A percentile compares a stretch with the other conserved stretches of the same genome.
These are phyloP conservation scores for Cladosporium sp. DNA, from an alignment of 2,329 filamentous ascomycete genomes.

Conservation along the genomic window DNA sequence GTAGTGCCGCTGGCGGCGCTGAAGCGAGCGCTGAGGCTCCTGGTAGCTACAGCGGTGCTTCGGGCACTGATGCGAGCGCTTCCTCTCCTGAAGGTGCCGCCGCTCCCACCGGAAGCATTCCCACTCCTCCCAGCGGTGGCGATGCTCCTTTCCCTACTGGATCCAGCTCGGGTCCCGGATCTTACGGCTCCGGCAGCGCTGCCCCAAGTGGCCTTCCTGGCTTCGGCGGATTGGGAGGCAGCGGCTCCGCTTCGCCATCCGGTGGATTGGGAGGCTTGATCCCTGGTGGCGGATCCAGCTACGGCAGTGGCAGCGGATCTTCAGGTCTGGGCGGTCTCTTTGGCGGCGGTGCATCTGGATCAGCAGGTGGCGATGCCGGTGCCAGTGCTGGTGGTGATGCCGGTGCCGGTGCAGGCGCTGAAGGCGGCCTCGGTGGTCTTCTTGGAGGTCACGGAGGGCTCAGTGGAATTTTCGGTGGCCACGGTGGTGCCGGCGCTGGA, in stretches of 20 bases:
- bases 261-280: not conserved
- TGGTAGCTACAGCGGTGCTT: not conserved
- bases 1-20: slow-evolving; percentile 2
- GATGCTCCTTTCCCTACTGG: slow-evolving; percentile 9
- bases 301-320: not conserved
- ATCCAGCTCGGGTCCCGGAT: not conserved
- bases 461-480: not conserved
- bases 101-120: slow-evolving; percentile 10
- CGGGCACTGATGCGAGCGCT: not conserved
- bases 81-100: slow-evolving; percentile 14
- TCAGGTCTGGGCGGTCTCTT: not conserved
- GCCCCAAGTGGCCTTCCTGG: not conserved
- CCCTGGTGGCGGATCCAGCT: not conserved
- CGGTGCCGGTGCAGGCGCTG: too few species aligned
- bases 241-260: not conserved
- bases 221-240: not conserved
- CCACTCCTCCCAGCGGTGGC: not conserved
- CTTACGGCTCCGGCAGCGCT: not conserved
- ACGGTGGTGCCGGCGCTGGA: not conserved
- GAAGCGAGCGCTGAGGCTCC: not conserved
- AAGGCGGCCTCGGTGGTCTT: not conserved
- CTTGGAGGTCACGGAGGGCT: not conserved
- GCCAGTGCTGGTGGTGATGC: too few species aligned
- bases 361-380: too few species aligned
- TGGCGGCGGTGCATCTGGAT: not conserved